These are phyloP conservation scores for Millerozyma miso DNA, from an alignment of 805 yeast species.

Conservation along the genomic window DNA sequence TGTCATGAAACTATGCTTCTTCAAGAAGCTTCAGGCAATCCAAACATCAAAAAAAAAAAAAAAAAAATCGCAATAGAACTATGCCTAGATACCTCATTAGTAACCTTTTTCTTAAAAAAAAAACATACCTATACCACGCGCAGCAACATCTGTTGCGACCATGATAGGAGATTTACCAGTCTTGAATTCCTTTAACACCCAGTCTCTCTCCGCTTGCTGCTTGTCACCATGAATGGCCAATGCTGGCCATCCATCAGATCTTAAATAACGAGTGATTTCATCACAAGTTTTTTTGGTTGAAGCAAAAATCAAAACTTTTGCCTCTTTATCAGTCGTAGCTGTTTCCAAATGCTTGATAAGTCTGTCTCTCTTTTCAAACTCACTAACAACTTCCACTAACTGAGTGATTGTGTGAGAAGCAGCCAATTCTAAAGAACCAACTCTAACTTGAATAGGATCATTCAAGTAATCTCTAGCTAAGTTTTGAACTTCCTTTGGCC, in stretches of 20 bases:
- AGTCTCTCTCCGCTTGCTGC: slow-evolving; percentile 96
- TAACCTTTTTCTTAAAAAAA: slow-evolving; percentile 6
- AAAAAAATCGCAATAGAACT: slow-evolving; percentile 3
- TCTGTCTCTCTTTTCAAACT: slow-evolving; percentile 92
- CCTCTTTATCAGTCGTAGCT: slow-evolving; percentile 64
- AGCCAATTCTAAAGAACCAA: slow-evolving; percentile 92
- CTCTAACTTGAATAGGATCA: slow-evolving; percentile 93
- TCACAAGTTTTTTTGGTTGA: slow-evolving; percentile 99
- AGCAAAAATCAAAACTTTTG: slow-evolving; percentile 84
- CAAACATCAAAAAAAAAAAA: neutral
- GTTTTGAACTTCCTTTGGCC: slow-evolving; percentile 98
- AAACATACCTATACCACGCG: slow-evolving; percentile 98
- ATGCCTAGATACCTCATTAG: slow-evolving; percentile 9
- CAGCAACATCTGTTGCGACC: slow-evolving; percentile 99
- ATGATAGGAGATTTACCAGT: slow-evolving; percentile 89
- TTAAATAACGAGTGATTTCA: slow-evolving; percentile 83
- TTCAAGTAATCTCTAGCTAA: slow-evolving; percentile 86
- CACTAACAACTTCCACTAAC: slow-evolving; percentile 84
- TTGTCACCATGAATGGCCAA: slow-evolving; percentile 98
- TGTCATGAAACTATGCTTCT: neutral
- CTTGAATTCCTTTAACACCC: slow-evolving; percentile 94
- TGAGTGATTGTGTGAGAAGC: slow-evolving; percentile 97
- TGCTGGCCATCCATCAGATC: slow-evolving; percentile 98
- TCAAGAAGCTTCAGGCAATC: slow-evolving; percentile 5
- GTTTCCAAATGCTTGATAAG: slow-evolving; percentile 76